Evolutionary conservation across 306 rosid genomes (phyloP).

Genomic region (Prunus mira): DNA sequence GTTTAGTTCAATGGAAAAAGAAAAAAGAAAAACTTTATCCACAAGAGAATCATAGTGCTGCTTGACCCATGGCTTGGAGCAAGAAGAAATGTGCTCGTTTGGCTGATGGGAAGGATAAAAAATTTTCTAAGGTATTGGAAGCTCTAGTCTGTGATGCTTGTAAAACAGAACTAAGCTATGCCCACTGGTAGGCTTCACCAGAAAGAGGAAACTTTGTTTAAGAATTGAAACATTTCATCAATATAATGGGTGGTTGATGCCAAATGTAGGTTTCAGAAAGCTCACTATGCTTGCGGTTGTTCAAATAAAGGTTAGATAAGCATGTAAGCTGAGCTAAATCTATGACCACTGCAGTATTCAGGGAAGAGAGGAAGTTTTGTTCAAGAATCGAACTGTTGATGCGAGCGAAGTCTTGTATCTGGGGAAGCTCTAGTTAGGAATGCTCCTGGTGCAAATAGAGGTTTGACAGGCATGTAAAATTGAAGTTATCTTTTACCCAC

Average conservation of each 20-base stretch:
- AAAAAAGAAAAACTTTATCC: no score
- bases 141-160: not conserved
- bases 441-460: not conserved
- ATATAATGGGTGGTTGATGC: not conserved
- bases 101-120: not conserved
- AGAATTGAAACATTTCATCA: not conserved
- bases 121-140: not conserved
- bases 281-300: not conserved
- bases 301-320: not conserved
- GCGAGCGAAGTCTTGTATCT: not conserved
- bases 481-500: not conserved
- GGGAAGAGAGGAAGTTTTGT: not conserved
- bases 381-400: not conserved
- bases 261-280: not conserved
- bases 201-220: not conserved
- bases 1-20: no score
- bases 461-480: not conserved
- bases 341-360: not conserved
- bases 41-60: not conserved
- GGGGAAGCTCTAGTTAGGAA: not conserved
- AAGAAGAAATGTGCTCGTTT: not conserved
- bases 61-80: not conserved
- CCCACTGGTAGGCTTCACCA: not conserved
- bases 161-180: slow-evolving; percentile 4
- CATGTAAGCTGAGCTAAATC: not conserved